Conservation (phyloP, 2,329 filamentous ascomycete species). For the Neofusicoccum ribis region DNA sequence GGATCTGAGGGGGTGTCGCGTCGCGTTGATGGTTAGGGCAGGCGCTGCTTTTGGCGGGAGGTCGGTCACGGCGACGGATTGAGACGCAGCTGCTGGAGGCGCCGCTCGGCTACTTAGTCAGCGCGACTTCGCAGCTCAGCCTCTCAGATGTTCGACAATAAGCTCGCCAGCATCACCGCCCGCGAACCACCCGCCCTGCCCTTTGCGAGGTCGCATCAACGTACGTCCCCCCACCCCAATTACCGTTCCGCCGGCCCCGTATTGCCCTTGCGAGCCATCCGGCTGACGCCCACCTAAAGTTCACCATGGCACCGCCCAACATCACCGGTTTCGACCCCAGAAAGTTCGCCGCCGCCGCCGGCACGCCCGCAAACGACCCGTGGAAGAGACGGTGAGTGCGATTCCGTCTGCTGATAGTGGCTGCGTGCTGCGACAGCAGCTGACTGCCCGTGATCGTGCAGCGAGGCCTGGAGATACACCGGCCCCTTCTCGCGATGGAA, state of each 20-base stretch:
- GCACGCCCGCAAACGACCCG: conserved; percentile 60
- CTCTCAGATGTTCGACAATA: conserved; percentile 1
- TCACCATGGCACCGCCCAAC: conserved; percentile 61
- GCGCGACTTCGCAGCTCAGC: neutral
- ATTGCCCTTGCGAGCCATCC: neutral
- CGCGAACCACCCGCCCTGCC: conserved; percentile 5
- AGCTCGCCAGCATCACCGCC: neutral
- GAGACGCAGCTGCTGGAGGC: neutral
- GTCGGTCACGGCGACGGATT: neutral
- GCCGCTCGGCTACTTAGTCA: neutral
- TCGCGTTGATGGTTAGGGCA: neutral
- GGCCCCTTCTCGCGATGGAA: conserved; percentile 86
- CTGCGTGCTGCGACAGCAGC: neutral
- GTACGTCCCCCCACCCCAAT: conserved; percentile 2
- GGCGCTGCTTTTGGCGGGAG: conserved; percentile 13
- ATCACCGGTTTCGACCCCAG: conserved; percentile 90
- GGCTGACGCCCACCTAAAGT: conserved; percentile 16
- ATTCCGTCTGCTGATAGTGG: neutral
- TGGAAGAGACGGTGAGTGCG: conserved; percentile 61
- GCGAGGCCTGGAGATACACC: conserved; percentile 92
- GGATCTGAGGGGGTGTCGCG: neutral
- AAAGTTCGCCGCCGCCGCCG: conserved; percentile 72
- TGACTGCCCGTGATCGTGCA: conserved; percentile 41
- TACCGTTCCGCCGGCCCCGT: neutral
- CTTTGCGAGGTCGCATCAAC: conserved; percentile 6